phyloP scores from a whole-genome alignment of 2,329 filamentous ascomycete species.

The Gnomoniopsis sp. region DNA sequence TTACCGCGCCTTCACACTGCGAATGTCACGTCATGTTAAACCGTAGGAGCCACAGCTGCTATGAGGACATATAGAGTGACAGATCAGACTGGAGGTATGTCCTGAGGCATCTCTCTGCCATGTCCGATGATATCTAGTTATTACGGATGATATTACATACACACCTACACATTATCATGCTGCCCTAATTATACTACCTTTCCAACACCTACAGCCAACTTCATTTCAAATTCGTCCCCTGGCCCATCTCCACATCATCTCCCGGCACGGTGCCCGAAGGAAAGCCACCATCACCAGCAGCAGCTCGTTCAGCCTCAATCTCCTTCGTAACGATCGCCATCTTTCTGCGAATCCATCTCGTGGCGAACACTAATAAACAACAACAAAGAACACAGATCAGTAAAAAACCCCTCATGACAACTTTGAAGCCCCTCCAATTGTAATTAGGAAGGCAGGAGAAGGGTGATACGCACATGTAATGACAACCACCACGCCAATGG shows the following conservation, averaged over 20 bases:
- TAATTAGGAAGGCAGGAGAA: neutral
- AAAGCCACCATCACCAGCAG: neutral
- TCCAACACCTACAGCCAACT: neutral
- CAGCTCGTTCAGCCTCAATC: neutral
- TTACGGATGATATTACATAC: too few relatives aligned
- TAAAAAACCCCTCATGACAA: too few relatives aligned
- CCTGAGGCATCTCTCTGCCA: too few relatives aligned
- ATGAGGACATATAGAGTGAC: too few relatives aligned
- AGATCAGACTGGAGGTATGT: too few relatives aligned
- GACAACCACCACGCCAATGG: neutral
- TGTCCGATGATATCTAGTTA: too few relatives aligned
- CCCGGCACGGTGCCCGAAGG: neutral
- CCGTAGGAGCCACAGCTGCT: too few relatives aligned
- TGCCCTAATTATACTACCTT: neutral
- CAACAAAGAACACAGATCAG: too few relatives aligned
- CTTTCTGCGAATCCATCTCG: neutral
- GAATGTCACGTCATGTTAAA: too few relatives aligned
- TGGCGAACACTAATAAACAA: neutral
- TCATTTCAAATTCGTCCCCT: neutral
- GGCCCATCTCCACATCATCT: neutral
- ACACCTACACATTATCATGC: neutral
- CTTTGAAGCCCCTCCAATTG: too few relatives aligned
- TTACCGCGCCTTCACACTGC: too few relatives aligned
- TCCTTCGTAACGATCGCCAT: neutral
- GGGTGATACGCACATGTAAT: neutral